Percentiles rank a stretch among this genome's conserved stretches.
These are phyloP conservation scores for Artemisia argyi DNA, from an alignment of 129 eudicot species.

Conservation along the genomic window DNA sequence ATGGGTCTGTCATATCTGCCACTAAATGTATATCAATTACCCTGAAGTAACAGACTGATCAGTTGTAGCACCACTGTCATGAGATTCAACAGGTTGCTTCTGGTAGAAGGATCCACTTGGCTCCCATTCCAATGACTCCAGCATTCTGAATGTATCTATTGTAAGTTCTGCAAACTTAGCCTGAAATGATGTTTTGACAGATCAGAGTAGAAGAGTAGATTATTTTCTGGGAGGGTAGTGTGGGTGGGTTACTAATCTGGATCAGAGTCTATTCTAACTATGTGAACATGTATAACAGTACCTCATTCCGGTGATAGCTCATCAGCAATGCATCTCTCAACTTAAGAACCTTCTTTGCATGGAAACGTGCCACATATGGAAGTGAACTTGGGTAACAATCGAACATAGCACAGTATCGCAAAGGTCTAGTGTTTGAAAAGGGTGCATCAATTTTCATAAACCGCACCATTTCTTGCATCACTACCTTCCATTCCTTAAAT, in stretches of 20 bases:
- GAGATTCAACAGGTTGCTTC: conserved; percentile 58
- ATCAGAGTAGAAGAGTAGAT: conserved; percentile 4
- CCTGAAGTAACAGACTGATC: conserved; percentile 89
- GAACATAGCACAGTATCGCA: conserved; percentile 70
- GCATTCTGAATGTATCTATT: conserved; percentile 87
- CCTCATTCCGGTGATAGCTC: conserved; percentile 98
- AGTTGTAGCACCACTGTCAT: conserved; percentile 49
- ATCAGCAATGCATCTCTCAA: conserved; percentile 82
- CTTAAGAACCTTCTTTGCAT: conserved; percentile 90
- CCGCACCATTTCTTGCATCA: conserved; percentile 85
- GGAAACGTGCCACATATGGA: conserved; percentile 84
- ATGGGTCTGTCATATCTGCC: conserved; percentile 91
- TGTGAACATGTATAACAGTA: conserved; percentile 31
- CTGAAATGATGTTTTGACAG: conserved; percentile 43
- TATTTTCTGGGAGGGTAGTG: not conserved
- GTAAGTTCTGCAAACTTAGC: conserved; percentile 92
- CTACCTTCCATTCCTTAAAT: conserved; percentile 92
- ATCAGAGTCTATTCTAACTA: not conserved
- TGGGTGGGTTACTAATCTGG: too few species aligned
- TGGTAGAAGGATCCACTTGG: conserved; percentile 91
- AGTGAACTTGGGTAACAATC: conserved; percentile 79
- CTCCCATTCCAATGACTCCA: conserved; percentile 99
- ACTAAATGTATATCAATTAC: conserved; percentile 81
- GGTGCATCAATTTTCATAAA: conserved; percentile 64
- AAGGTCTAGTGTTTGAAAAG: conserved; percentile 54